Base-by-base conservation (phyloP, 202 grass and related monocot species). In the Carex arenaria region DNA sequence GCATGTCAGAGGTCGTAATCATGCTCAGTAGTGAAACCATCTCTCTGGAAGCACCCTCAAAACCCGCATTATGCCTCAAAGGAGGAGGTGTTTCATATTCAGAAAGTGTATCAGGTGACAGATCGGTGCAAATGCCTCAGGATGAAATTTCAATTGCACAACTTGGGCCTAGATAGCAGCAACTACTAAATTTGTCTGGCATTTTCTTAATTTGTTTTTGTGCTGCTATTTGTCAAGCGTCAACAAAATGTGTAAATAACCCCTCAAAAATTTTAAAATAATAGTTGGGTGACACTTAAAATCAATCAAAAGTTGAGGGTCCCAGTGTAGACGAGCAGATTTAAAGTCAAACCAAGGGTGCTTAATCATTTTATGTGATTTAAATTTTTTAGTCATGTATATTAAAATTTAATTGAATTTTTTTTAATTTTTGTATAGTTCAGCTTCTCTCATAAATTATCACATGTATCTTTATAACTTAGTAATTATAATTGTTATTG, bases 91-190 rank as follows among this genome's bases (percentile, higher is more conserved):
- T 19, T 9, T 56, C 56, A 0, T 62, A 26, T 47, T 67, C 78
- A 56, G 85, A 40, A 12, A 30, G 31, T 3, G n/a, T 10, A 68
- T 73, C 84, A 40, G 55, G 51, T 1, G 67, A 17, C 14, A 77
- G 67, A 23, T 63, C 84, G 1, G 28, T 17, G 3, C 11, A 2
- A 12, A 17, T 84, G 20, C 89, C 89, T 5, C 63, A 52, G 2
- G 90, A 92, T 78, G 94, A 94, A 10, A 85, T 64, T 43, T 86
- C 86, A 32, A 77, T 92, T 56, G 67, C 91, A 66, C 87, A 94
- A 61, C 61, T 90, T 10, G 91, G 81, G 30, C 76, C 91, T 64
- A 94, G 89, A 90, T 61, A 1, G 19, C 59, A 61, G 59, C 6
- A 61, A 2, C n/a, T 61, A 10, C 19, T 20, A 23, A 8, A 19